Evolutionary conservation across 179 eudicot species (phyloP), one percentile per base, ranked within the genome.

Genomic region (Carnegiea gigantea): DNA sequence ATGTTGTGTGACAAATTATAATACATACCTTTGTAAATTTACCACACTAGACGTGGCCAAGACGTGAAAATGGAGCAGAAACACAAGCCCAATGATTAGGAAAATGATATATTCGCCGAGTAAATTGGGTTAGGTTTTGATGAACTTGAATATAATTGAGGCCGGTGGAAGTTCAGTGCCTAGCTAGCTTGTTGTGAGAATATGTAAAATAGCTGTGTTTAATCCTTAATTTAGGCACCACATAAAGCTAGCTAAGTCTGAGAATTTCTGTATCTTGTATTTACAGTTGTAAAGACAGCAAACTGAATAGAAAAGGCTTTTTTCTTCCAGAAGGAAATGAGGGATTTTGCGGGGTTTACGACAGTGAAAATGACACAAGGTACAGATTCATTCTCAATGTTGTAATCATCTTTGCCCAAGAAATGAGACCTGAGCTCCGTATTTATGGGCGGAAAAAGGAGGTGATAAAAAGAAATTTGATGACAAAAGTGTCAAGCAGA

Each of bases 331-430:
- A 51, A 73, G 68, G 54, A 73, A 73, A 60, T 65, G 73, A 49
- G 59, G 75, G 17, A 51, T 43, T 51, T 65, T 74, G 38, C 49
- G 68, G 80, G 77, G 33, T 68, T 83, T 36, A 30, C 15, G 38
- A 75, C 72, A 54, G 60, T 40, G 85, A 75, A 75, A 83, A 82
- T 70, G 82, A 83, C 79, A 78, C 70, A 40, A 38, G 76, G 30
- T 9, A 74, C 49, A 38, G 57, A 59, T 49, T 78, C 78, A 57
- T 67, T 28, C 78, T 68, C 73, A 53, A 78, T 44, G 51, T 70
- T 28, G 80, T n/a, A 12, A 49, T 75, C 77, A 48, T 75, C 77
- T 75, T 4, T 28, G 23, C 38, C 43, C 24, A 43, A 67, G 60
- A 79, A 76, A 23, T 77, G 78, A 75, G 76, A 64, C 68, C 49